Base-by-base conservation (phyloP, 371 early-diverging fungal genomes). In the Mucor indicus region DNA sequence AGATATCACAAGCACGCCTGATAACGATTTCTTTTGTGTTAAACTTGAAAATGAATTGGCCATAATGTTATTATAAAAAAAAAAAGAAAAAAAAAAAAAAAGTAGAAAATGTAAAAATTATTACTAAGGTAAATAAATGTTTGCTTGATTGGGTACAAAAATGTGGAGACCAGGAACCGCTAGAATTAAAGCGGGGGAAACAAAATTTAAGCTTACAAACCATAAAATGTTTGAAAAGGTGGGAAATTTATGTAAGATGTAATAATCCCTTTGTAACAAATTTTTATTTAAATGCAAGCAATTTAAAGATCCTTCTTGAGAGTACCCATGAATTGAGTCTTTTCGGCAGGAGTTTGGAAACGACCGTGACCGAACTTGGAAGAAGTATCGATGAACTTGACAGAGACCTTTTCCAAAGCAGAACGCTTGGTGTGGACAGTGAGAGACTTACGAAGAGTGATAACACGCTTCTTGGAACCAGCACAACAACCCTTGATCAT, bases 301-400 rank as follows among this genome's bases (percentile, higher is more conserved):
- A 49, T 40, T 67, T 68, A 61, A 45, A 68, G 53, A 53, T 92
- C 88, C 87, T 88, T 89, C 89, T 93, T 93, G 85, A 91, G 87
- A 56, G 89, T 85, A 60, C 95, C 98, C 85, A 91, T 86, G 90
- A 95, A 98, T 50, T 87, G 84, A 69, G 81, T 79, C 93, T 99
- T 99, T 85, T 99, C 99, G 69, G 84, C 92, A 60, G 87, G 77
- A 69, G 99, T 98, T 86, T 99, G 99, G 99, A 99, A 99, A 72
- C 99, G 94, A 84, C 99, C 99, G 80, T 96, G 96, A 67, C 99
- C 99, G 79, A 96, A 98, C 91, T 99, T 99, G 85, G 99, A 98
- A 46, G 96, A 90, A 45, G 99, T 99, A 81, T 99, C 99, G 86
- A 99, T 95, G 85, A 98, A 99, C 88, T 92, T 92, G 79, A 99